Evolutionary conservation across 116 monocot species (phyloP), one percentile per base, ranked within the genome.

Genomic region (Posidonia oceanica): DNA sequence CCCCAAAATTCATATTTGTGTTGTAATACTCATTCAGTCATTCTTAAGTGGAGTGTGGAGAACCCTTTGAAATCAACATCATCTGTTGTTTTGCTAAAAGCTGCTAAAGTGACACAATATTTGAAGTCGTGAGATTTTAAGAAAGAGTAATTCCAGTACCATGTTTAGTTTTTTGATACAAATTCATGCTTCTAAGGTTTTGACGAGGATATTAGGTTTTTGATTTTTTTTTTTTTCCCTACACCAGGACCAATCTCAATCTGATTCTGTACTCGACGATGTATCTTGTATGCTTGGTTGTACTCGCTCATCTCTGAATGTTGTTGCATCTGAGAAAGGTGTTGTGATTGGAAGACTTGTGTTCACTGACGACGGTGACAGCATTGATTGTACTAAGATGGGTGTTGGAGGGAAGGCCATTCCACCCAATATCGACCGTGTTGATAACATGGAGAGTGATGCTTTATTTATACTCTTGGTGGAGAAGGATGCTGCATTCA

Each of bases 391-490:
- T 68, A 98, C 98, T 42, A 83, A 77, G 59, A 98, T 98, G 98
- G 98, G 98, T 7, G 88, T 90, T 36, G 98, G 98, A 5, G 98
- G 98, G 16, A 98, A 98, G 75, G 98, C 98, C 20, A 98, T 98
- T 20, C 98, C 98, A 4, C 98, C 98, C n/a, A 98, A 98, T 72
- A 84, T 98, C 41, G 98, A 98, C 59, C 80, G 93, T 2, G 98
- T 98, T 14, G 82, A 82, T 1, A 75, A 81, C 51, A 77, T 98
- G 21, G 83, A 89, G 79, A 87, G 87, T 41, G 98, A 98, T 42
- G 98, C 98, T 4, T 79, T 98, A 59, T 98, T 98, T 72, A 90
- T 98, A 62, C 84, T 98, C 20, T 87, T 98, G 11, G 98, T 98
- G 0, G 98, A 98, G 78, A 98, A 98, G 72, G 98, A 98, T 52